A percentile compares a stretch with the other conserved stretches of the same genome.
These are phyloP conservation scores for Calonectria multiphialidica DNA, from an alignment of 2,329 filamentous ascomycete species.

Conservation along the genomic window DNA sequence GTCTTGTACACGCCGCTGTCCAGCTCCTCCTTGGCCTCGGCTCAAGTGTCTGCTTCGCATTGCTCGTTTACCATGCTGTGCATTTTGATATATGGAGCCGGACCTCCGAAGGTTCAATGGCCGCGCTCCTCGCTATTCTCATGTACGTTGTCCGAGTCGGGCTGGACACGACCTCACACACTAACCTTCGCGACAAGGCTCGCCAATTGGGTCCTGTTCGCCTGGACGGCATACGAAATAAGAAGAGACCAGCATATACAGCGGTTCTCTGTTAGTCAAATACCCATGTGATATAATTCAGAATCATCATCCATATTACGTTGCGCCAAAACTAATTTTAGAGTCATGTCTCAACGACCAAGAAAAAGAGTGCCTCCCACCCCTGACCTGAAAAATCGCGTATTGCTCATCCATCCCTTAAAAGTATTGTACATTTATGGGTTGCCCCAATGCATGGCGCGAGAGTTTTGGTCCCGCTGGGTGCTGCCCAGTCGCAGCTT, in stretches of 20 bases:
- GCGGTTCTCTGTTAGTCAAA: constrained; percentile 27
- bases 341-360: not conserved
- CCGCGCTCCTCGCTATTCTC: constrained; percentile 39
- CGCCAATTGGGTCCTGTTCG: constrained; percentile 35
- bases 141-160: constrained; percentile 28
- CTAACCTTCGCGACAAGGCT: constrained; percentile 23
- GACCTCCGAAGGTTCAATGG: constrained; percentile 34
- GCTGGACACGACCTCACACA: not conserved
- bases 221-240: constrained; percentile 33
- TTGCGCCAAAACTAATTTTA: constrained; percentile 7
- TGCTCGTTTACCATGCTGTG: constrained; percentile 37
- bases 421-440: constrained; percentile 21
- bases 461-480: not conserved
- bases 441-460: constrained; percentile 21
- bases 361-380: constrained; percentile 8
- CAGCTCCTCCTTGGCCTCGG: constrained; percentile 40
- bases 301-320: constrained; percentile 2
- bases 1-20: constrained; percentile 26
- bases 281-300: constrained; percentile 33
- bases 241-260: constrained; percentile 16
- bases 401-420: not conserved
- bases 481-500: not conserved
- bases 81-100: constrained; percentile 30
- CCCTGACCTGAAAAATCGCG: not conserved
- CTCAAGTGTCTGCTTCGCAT: constrained; percentile 34